phyloP scores from a whole-genome alignment of 1,139 yeast species.

The Sugiyamaella japonica region DNA sequence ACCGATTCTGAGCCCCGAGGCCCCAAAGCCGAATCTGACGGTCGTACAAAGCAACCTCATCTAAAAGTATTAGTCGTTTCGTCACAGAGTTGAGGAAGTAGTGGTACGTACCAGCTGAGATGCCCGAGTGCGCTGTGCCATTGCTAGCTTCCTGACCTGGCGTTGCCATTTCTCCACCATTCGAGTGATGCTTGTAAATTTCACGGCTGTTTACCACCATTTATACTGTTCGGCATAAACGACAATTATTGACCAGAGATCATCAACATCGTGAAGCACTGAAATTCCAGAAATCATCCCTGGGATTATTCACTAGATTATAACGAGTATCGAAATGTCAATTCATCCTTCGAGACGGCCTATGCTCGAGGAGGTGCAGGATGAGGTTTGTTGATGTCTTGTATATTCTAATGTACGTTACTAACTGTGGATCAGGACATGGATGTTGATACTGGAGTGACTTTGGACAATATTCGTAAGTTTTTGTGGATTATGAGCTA shows the following conservation, averaged over 20 bases:
- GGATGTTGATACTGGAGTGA: constrained; percentile 6
- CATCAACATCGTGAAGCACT: not conserved
- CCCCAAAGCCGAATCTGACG: constrained; percentile 98
- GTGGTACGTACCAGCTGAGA: constrained; percentile 8
- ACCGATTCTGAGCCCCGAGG: constrained; percentile 75
- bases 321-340: constrained; percentile 18
- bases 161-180: not conserved
- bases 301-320: not conserved
- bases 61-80: no score
- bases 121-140: not conserved
- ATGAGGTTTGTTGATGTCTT: constrained; percentile 17
- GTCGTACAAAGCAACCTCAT: constrained; percentile 90
- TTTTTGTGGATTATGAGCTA: not conserved
- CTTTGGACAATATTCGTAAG: constrained; percentile 16
- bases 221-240: not conserved
- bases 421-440: constrained; percentile 11
- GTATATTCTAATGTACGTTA: not conserved
- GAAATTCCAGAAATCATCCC: not conserved
- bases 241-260: constrained; percentile 1
- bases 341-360: constrained; percentile 28
- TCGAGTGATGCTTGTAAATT: not conserved
- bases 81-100: no score
- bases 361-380: constrained; percentile 22
- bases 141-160: not conserved
- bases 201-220: not conserved